Evolutionary conservation across 2,329 filamentous ascomycete species (phyloP), one percentile per base, ranked within the genome.

Genomic region (Pleomassaria siparia): DNA sequence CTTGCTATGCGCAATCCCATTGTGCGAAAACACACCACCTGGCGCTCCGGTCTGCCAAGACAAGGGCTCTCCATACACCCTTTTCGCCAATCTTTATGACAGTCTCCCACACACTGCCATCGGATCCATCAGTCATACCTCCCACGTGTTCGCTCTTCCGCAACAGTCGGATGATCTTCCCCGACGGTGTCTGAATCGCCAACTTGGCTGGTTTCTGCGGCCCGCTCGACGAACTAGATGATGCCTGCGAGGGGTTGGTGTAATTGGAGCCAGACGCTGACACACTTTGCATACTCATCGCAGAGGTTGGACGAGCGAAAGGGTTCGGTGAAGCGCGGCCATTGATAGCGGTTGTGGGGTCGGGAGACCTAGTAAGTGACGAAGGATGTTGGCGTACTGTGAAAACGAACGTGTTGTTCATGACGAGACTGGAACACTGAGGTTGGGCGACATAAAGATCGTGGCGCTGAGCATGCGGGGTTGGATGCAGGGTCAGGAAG

Each of bases 331-430:
- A 79, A 18, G 73, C 68, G 18, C 78, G 74, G 1, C 79, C 76
- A 11, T 68, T 70, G 32, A 62, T 58, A 9, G 63, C 58, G 13
- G 67, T 68, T 35, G 60, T 66, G 35, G 67, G 60, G 40, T 72
- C 64, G 37, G 50, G 70, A 54, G 59, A 59, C 12, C 55, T 56
- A 4, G 22, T 63, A 0, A 80, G 72, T 1, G 80, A 81, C 0
- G 89, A 87, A 0, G 91, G 89, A 66, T 99, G 91, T 66, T 99
- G 94, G 37, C 94, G 88, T 51, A 99, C 88, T 44, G 88, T 88
- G 70, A 99, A 99, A 22, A 99, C 92, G 66, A 96, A 99, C 0
- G 94, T 99, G 68, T 99, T 97, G 76, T 97, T 96, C 46, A 95
- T 79, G 1, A 90, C 91, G 22, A 99, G 78, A 21, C 86, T 84